Base-by-base conservation (phyloP, 768 basidiomycete species). In the Xerocomellus amylosporus region DNA sequence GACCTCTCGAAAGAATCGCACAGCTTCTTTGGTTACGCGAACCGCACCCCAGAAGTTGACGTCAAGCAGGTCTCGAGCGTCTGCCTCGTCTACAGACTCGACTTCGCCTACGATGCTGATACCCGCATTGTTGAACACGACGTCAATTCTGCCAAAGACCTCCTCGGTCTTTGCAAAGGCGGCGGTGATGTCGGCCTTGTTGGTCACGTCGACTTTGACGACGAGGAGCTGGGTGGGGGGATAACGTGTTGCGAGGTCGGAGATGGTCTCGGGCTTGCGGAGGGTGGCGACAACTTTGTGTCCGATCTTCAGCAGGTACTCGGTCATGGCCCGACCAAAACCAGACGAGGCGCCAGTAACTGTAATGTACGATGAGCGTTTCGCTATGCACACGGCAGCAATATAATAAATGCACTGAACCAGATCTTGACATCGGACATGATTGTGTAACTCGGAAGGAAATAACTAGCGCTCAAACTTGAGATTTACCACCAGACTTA, bases 241-340 rank as follows among this genome's bases (percentile, higher is more conserved):
- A 48, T 71, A 71, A 4, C 58, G 44, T 4, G 59, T 43, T 14
- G 47, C 24, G 10, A 75, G 65, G 34, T 67, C 65, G 8, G 57
- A 57, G 40, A 79, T 60, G 15, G 50, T 63, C 7, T 61, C 67
- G 9, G 75, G 74, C 28, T 62, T 71, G 50, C 77, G 77, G 13
- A 76, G 65, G n/a, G 77, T 75, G 14, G 80, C 78, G 46, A 76
- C 61, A 33, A 70, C 77, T 10, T 59, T 72, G 54, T 75, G 69
- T 14, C 77, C 75, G 3, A 59, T 58, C 30, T 48, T 45, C 38
- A 79, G 72, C 30, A 68, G 69, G 20, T 52, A 31, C 52, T 75
- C 72, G 12, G 66, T 64, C 51, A 73, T 64, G 14, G 56, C 51
- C 3, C 67, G 68, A 8, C 77, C 76, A 47, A 79, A 71, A 17